phyloP scores from a whole-genome alignment of 2,329 filamentous ascomycete species.

The Cucurbitaria berberidis region DNA sequence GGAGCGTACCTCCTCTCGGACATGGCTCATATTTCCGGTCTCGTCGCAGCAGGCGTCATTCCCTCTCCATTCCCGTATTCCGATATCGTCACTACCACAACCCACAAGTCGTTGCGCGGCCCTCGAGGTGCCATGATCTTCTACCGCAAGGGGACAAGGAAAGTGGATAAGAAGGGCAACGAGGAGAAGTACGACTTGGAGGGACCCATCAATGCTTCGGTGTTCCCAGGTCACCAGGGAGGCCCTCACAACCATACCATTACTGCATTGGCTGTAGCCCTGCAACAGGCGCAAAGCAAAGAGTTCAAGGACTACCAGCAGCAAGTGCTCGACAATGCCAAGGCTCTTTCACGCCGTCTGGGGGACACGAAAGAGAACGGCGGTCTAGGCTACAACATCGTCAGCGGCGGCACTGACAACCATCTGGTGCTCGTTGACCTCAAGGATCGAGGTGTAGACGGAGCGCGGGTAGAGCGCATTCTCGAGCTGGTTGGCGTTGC shows the following conservation, averaged over 20 bases:
- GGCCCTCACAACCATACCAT: slow-evolving; percentile 99
- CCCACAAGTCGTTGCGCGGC: slow-evolving; percentile 97
- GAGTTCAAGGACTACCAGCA: slow-evolving; percentile 96
- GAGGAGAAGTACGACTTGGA: slow-evolving; percentile 95
- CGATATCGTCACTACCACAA: slow-evolving; percentile 97
- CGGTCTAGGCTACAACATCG: slow-evolving; percentile 87
- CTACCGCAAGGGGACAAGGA: slow-evolving; percentile 96
- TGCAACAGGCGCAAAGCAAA: slow-evolving; percentile 88
- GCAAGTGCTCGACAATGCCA: slow-evolving; percentile 90
- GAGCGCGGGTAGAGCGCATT: slow-evolving; percentile 92
- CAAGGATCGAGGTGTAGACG: slow-evolving; percentile 84
- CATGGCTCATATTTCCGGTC: slow-evolving; percentile 98
- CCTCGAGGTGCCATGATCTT: slow-evolving; percentile 99
- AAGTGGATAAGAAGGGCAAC: slow-evolving; percentile 86
- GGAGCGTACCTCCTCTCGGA: slow-evolving; percentile 95
- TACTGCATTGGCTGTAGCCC: slow-evolving; percentile 90
- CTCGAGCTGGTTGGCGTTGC: slow-evolving; percentile 98
- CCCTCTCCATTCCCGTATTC: slow-evolving; percentile 91
- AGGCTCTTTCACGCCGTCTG: slow-evolving; percentile 77
- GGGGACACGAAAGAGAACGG: slow-evolving; percentile 73
- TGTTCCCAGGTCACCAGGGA: slow-evolving; percentile 98
- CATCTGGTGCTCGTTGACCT: slow-evolving; percentile 97
- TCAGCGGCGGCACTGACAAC: slow-evolving; percentile 94
- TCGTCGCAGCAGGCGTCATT: slow-evolving; percentile 91
- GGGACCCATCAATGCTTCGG: slow-evolving; percentile 96